phyloP scores from a whole-genome alignment of 805 yeast genomes.

The Wickerhamomyces canadensis region DNA sequence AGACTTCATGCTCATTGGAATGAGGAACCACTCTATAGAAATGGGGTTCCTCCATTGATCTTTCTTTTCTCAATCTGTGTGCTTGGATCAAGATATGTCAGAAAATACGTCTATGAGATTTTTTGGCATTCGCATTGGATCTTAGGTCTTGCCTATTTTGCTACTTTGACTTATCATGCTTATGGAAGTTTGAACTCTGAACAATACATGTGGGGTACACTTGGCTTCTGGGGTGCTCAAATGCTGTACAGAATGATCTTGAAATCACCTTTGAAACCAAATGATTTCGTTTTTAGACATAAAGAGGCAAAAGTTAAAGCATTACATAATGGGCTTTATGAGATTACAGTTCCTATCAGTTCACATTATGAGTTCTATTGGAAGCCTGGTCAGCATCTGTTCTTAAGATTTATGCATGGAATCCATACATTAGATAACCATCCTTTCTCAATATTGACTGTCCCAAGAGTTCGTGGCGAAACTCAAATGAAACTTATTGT shows the following conservation, averaged over 20 bases:
- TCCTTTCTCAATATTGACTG: constrained; percentile 47
- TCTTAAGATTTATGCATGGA: constrained; percentile 39
- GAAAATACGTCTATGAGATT: constrained; percentile 39
- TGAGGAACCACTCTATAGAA: constrained; percentile 21
- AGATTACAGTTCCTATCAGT: constrained; percentile 27
- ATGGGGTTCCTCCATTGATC: constrained; percentile 47
- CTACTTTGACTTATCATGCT: constrained; percentile 41
- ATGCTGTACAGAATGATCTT: constrained; percentile 39
- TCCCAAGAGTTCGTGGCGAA: constrained; percentile 13
- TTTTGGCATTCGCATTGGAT: constrained; percentile 52
- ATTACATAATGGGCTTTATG: constrained; percentile 26
- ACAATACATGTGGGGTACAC: constrained; percentile 43
- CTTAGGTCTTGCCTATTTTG: constrained; percentile 42
- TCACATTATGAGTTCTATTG: constrained; percentile 32
- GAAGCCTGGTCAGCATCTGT: constrained; percentile 54
- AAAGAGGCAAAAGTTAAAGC: constrained; percentile 29
- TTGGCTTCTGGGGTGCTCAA: constrained; percentile 48
- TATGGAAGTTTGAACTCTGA: constrained; percentile 30
- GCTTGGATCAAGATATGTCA: constrained; percentile 34
- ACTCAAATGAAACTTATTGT: constrained; percentile 38
- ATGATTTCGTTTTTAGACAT: constrained; percentile 32
- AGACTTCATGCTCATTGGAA: constrained; percentile 21
- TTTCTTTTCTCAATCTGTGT: constrained; percentile 39
- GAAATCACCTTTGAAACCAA: constrained; percentile 43
- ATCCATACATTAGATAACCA: constrained; percentile 44